Evolutionary conservation across 371 early-diverging fungal species (phyloP).

Genomic region (Nematocida displodere): DNA sequence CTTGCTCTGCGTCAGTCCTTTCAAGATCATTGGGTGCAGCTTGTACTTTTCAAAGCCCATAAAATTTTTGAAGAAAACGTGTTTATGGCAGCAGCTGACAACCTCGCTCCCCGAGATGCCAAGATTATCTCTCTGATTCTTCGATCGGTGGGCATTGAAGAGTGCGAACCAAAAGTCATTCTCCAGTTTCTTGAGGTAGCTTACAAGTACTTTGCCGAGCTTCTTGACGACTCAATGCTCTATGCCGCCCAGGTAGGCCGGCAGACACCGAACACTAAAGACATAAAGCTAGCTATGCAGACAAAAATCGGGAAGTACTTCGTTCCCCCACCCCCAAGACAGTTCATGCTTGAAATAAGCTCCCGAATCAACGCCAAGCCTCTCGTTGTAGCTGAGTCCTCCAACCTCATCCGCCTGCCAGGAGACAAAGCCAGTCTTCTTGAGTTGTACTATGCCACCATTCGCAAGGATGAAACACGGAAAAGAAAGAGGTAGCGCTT

Average conservation of each 20-base stretch:
- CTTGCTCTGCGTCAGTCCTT: conserved; percentile 14
- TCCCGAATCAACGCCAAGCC: conserved; percentile 60
- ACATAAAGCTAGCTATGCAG: conserved; percentile 81
- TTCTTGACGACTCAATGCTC: conserved; percentile 80
- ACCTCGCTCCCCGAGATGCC: conserved; percentile 73
- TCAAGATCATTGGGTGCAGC: not conserved
- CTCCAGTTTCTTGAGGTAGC: conserved; percentile 87
- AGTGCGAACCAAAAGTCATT: conserved; percentile 88
- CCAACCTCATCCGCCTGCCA: conserved; percentile 62
- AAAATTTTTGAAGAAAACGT: conserved; percentile 17
- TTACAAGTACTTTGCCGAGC: conserved; percentile 83
- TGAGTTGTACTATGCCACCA: conserved; percentile 53
- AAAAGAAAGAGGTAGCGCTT: conserved; percentile 34
- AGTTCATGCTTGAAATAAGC: conserved; percentile 64
- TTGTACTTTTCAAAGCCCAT: conserved; percentile 30
- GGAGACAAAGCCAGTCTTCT: conserved; percentile 33
- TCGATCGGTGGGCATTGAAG: conserved; percentile 79
- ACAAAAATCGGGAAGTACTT: conserved; percentile 65
- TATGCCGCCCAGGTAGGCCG: conserved; percentile 85
- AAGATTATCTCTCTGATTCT: conserved; percentile 81
- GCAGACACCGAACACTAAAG: conserved; percentile 74
- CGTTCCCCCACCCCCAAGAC: conserved; percentile 65
- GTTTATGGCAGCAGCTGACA: conserved; percentile 54
- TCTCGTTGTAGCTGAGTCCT: conserved; percentile 54
- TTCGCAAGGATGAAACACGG: conserved; percentile 45